A percentile compares a stretch with the other conserved stretches of the same genome.
These are phyloP conservation scores for Kazachstania kunashirensis DNA, from an alignment of 805 yeast genomes.

Conservation along the genomic window DNA sequence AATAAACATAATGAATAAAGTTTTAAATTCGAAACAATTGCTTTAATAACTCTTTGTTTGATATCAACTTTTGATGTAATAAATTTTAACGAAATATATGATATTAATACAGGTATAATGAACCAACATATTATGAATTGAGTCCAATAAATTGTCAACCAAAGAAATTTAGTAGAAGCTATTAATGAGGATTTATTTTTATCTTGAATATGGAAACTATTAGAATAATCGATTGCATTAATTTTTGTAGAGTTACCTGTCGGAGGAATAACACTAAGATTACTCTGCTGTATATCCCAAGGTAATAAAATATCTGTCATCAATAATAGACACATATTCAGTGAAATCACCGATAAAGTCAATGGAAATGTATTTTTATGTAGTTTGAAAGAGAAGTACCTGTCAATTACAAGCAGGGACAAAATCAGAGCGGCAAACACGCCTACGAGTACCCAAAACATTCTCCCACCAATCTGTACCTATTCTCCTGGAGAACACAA, in stretches of 20 bases:
- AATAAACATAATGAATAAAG: constrained; percentile 21
- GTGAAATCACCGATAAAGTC: constrained; percentile 13
- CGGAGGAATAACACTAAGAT: constrained; percentile 2
- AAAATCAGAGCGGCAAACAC: not conserved
- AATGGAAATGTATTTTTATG: constrained; percentile 21
- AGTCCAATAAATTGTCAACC: constrained; percentile 25
- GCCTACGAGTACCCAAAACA: not conserved
- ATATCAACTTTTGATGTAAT: constrained; percentile 12
- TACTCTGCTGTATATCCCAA: constrained; percentile 14
- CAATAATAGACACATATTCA: constrained; percentile 22
- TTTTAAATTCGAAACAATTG: constrained; percentile 22
- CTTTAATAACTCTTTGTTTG: constrained; percentile 12
- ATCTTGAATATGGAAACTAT: not conserved
- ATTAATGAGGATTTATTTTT: not conserved
- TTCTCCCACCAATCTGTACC: too few species aligned
- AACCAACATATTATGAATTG: constrained; percentile 28
- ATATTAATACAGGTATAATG: constrained; percentile 24
- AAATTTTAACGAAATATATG: constrained; percentile 24
- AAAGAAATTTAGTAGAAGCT: constrained; percentile 6
- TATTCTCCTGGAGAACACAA: too few species aligned
- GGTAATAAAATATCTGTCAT: constrained; percentile 26
- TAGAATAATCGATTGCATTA: not conserved
- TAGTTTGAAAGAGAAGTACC: constrained; percentile 24
- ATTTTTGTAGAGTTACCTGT: not conserved
- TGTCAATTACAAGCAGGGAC: constrained; percentile 17